Base-by-base conservation (phyloP, 2,329 filamentous ascomycete species). In the Cercospora zeina region DNA sequence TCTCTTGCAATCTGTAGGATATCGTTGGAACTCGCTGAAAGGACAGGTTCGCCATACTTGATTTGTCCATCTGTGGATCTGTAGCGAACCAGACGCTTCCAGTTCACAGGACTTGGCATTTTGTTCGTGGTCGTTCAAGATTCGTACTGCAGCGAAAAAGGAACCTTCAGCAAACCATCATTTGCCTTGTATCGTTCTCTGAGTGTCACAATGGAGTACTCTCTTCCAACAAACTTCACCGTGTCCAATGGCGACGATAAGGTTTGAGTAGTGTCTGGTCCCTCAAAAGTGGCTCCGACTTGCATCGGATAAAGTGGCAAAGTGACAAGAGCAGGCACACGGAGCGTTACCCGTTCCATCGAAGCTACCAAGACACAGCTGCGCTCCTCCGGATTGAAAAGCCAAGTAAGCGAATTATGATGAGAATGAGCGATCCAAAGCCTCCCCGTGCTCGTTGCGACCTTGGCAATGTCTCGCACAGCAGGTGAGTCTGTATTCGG, bases 21-120 rank as follows among this genome's bases (percentile, higher is more conserved):
- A 37, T 69, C 70, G 54, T 72, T 71, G 56, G 72, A 68, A 1
- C 62, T 47, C n/a, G 49, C 63, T 56, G 37, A 62, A 31, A 62
- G 81, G 61, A 91, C 84, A 63, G 89, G 88, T 76, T 91, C 87
- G 68, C 89, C 89, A 66, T 90, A 90, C 75, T 89, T 89, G 36
- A 84, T 82, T 58, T 80, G 80, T 72, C 88, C 88, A 70, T 91
- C 86, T 69, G 87, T 85, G 8, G 90, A 82, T 33, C 70, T 64
- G 77, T 91, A 92, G 55, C 89, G 87, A 67, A 92, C 79, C 42
- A 92, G 85, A 70, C 87, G 85, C 86, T 90, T 64, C 70, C 69
- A 70, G 9, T 36, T 57, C 24, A 30, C 24, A 1, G 21, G 47
- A 19, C 47, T 50, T 50, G 47, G 11, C 47, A 50, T 30, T 4